Conservation (phyloP, 192 early-diverging fungal species). For the Linnemannia schmuckeri region DNA sequence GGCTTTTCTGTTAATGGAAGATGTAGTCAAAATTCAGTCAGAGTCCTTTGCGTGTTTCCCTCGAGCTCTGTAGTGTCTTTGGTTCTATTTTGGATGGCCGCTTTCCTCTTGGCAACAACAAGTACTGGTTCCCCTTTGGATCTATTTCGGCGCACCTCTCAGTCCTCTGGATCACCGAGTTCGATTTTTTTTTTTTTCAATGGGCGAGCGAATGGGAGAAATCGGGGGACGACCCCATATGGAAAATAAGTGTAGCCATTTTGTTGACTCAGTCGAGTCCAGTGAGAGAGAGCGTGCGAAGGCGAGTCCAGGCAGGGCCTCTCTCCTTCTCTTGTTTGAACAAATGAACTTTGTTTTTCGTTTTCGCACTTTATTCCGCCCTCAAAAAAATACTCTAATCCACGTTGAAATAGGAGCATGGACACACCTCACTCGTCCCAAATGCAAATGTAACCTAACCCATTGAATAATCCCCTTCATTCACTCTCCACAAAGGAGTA, state of each 20-base stretch:
- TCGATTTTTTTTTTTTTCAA: slow-evolving; percentile 23
- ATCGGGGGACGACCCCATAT: slow-evolving; percentile 18
- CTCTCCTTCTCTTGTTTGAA: not conserved
- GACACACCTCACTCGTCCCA: not conserved
- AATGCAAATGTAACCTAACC: not conserved
- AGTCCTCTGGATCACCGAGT: slow-evolving; percentile 23
- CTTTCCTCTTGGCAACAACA: not conserved
- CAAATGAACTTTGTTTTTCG: not conserved
- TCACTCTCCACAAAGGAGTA: not conserved
- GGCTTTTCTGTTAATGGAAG: too few species aligned
- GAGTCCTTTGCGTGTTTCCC: not conserved
- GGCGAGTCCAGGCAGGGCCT: not conserved
- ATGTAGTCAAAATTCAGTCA: not conserved
- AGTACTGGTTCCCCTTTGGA: not conserved
- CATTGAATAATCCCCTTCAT: not conserved
- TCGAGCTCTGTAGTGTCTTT: not conserved
- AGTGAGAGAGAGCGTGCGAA: not conserved
- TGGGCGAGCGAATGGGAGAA: slow-evolving; percentile 16
- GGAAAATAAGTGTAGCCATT: not conserved
- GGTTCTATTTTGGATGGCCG: not conserved
- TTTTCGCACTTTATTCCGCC: not conserved
- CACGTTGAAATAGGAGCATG: not conserved
- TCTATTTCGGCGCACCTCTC: not conserved
- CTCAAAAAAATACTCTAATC: not conserved
- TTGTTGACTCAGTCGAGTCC: not conserved